Evolutionary conservation across 106 monocot species (phyloP), one percentile per base, ranked within the genome.

Genomic region (Dactylorhiza incarnata): DNA sequence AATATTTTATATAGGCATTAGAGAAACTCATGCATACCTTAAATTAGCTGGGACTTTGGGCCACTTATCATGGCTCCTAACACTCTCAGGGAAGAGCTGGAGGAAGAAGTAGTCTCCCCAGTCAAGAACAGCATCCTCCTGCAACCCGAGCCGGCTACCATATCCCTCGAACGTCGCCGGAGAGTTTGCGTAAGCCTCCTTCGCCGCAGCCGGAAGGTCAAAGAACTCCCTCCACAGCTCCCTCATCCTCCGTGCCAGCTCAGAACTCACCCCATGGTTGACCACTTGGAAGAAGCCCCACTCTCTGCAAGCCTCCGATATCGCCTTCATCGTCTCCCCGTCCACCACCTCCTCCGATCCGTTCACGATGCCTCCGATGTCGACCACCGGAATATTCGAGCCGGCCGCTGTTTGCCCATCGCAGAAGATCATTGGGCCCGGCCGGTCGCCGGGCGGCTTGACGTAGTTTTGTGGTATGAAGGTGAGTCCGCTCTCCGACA

Each of bases 211-310:
- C 25, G 84, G 79, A 5, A 66, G 52, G 6, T 73, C 14, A 20
- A 84, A 84, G 43, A 80, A 84, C n/a, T 47, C 71, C 70, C 68
- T 62, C 83, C 79, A 83, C 9, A 76, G 72, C 13, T 17, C 26
- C 43, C 29, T 59, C 63, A 51, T 22, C 14, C 37, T 8, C 9
- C 19, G 14, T 24, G 50, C 12, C 3, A 74, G 43, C 15, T 73
- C 79, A 17, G 2, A 7, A 50, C 49, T 50, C 61, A 79, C 79
- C 9, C 79, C 79, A 15, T 79, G 79, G 73, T 66, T 74, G 63
- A 79, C 79, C 73, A 65, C 73, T 58, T 79, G 79, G 44, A 79
- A 79, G 79, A 79, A 74, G 9, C 79, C 79, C 79, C 79, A 79
- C 48, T 73, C 73, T 61, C 19, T 62, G 73, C 79, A 79, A 2